Conservation (phyloP, 208 protist genomes). For the Herpetomonas samuelpessoai region DNA sequence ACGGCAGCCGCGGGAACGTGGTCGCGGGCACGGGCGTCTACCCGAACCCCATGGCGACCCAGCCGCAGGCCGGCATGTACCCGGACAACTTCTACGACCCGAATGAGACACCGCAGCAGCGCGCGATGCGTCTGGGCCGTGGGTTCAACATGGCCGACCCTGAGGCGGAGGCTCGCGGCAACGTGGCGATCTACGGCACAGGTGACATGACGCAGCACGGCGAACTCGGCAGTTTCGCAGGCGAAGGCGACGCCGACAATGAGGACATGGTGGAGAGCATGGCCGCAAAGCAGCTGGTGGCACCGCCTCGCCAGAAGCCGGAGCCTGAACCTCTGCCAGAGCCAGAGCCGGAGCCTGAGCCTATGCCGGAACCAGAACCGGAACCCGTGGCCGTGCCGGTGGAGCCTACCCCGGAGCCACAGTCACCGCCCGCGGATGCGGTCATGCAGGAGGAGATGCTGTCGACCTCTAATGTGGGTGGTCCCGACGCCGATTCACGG, state of each 20-base stretch:
- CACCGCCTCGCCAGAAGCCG: not conserved
- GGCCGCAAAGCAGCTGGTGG: not conserved
- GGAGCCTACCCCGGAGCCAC: not conserved
- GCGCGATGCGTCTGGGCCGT: constrained; percentile 1
- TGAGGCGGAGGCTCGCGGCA: constrained; percentile 4
- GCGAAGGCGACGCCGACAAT: not conserved
- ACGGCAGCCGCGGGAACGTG: not conserved
- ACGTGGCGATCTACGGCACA: constrained; percentile 23
- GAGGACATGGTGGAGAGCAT: not conserved
- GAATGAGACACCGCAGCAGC: not conserved
- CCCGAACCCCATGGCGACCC: not conserved
- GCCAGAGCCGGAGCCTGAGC: not conserved
- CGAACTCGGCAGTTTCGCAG: constrained; percentile 9
- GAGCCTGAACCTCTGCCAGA: not conserved
- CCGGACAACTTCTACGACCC: no score
- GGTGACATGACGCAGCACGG: constrained; percentile 17
- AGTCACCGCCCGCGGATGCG: not conserved
- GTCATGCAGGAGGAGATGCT: not conserved
- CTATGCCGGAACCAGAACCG: not conserved
- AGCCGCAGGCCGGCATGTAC: constrained; percentile 7
- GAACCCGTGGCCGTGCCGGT: not conserved
- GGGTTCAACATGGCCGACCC: constrained; percentile 13
- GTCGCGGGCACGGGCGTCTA: no score
- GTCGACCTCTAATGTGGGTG: no score
- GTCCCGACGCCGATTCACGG: constrained; percentile 1